Base-by-base conservation (phyloP, 495 filamentous ascomycete genomes). In the Aspergillus coremiiformis region DNA sequence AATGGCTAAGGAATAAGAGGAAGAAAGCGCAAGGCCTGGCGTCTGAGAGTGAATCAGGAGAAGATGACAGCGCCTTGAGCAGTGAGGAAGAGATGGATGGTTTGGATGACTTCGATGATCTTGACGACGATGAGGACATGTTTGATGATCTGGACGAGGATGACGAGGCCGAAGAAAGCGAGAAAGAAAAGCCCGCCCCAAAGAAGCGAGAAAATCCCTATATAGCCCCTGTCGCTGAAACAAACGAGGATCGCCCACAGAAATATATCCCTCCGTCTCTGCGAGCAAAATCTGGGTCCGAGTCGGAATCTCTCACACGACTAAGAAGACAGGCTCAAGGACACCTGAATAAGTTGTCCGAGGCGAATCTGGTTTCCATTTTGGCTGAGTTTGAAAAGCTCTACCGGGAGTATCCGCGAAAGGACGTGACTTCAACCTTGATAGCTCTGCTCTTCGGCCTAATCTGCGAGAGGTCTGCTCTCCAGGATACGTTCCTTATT, bases 221-320 rank as follows among this genome's bases (percentile, higher is more conserved):
- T 48, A 62, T 82, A 51, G 78, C 83, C 6, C 82, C 82, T 11
- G 64, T 69, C 2, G 51, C 65, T 22, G 58, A 60, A 20, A 42
- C 51, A 0, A 55, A 61, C n/a, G 55, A 58, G 17, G 51, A 41
- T 5, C 47, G 59, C n/a, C 47, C 67, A 5, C 64, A 62, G 14
- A 85, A 95, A 81, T 97, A 98, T 55, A 80, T 96, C 9, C 92
- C 94, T 8, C 93, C 92, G 9, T 93, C 89, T 9, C 71, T 93
- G 26, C 83, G 92, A 24, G 82, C 79, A 48, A 68, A 74, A 23
- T 67, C 74, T 0, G 71, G 78, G 10, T 81, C 81, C 1, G 83
- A 87, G 44, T 73, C 77, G 1, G 89, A 95, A 62, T 73, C 79
- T 27, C 75, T 87, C 7, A 74, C 76, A 5, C 82, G 85, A 19